phyloP scores from a whole-genome alignment of 2,329 filamentous ascomycete genomes.

The Fusarium oxysporum region DNA sequence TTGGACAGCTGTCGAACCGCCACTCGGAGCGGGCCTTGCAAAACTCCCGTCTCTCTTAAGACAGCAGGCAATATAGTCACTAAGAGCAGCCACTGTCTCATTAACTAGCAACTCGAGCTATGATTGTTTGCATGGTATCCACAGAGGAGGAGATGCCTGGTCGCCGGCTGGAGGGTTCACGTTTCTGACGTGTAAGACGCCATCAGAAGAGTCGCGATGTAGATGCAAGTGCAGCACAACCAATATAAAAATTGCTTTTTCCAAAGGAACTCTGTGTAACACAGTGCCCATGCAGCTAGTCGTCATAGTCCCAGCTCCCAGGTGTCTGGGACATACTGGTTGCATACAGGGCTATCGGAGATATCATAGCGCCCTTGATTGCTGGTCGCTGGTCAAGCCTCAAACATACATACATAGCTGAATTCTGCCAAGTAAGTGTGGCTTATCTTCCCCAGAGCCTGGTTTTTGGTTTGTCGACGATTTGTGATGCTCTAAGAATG shows the following conservation, averaged over 20 bases:
- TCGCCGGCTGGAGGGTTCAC: conserved; percentile 9
- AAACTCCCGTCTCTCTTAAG: conserved; percentile 10
- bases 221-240: conserved; percentile 14
- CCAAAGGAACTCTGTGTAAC: background rate
- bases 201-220: background rate
- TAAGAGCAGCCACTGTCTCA: conserved; percentile 32
- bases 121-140: conserved; percentile 29
- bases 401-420: background rate
- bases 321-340: conserved; percentile 17
- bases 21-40: conserved; percentile 33
- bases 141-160: conserved; percentile 9
- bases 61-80: conserved; percentile 8
- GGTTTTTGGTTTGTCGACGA: conserved; percentile 13
- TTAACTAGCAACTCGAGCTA: conserved; percentile 4
- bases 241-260: conserved; percentile 14
- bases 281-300: conserved; percentile 2
- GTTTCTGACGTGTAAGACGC: background rate
- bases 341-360: conserved; percentile 25
- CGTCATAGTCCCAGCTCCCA: conserved; percentile 8
- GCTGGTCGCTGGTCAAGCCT: background rate
- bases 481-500: background rate
- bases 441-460: conserved; percentile 7
- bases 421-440: conserved; percentile 8
- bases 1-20: conserved; percentile 4
- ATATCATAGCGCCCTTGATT: conserved; percentile 9